These are phyloP conservation scores for Fimicolochytrium jonesii DNA, from an alignment of 192 early-diverging fungal genomes.

Conservation along the genomic window DNA sequence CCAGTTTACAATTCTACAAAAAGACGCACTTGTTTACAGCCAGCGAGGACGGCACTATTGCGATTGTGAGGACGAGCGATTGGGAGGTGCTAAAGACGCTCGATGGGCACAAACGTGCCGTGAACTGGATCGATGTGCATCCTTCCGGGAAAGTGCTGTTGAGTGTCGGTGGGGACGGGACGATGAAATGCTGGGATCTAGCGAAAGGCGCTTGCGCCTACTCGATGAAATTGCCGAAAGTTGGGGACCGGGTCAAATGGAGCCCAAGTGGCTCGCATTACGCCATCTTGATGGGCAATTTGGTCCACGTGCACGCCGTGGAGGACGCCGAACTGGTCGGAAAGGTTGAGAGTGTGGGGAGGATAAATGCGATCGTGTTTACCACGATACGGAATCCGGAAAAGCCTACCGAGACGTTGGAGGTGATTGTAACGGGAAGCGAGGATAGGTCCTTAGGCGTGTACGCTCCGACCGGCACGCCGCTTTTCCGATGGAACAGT, in stretches of 20 bases:
- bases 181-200: conserved; percentile 48
- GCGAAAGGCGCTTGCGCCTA: conserved; percentile 37
- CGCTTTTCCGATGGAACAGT: conserved; percentile 18
- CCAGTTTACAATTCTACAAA: conserved; percentile 74
- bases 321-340: conserved; percentile 19
- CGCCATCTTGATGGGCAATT: conserved; percentile 35
- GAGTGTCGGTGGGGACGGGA: conserved; percentile 58
- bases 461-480: conserved; percentile 8
- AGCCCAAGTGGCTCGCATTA: conserved; percentile 28
- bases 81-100: conserved; percentile 93
- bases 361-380: conserved; percentile 32
- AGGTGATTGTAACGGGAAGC: conserved; percentile 32
- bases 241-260: conserved; percentile 38
- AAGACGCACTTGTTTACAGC: conserved; percentile 82
- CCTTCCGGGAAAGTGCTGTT: conserved; percentile 93
- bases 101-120: conserved; percentile 59
- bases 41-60: conserved; percentile 84
- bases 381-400: not conserved
- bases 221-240: conserved; percentile 28
- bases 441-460: conserved; percentile 36
- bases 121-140: conserved; percentile 85
- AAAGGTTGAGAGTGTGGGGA: conserved; percentile 10
- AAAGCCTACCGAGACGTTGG: not conserved
- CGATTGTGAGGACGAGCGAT: conserved; percentile 89
- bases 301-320: conserved; percentile 28